Percentiles rank a stretch among this genome's conserved stretches.
phyloP scores from a whole-genome alignment of 768 basidiomycete genomes.

The Suillus occidentalis region DNA sequence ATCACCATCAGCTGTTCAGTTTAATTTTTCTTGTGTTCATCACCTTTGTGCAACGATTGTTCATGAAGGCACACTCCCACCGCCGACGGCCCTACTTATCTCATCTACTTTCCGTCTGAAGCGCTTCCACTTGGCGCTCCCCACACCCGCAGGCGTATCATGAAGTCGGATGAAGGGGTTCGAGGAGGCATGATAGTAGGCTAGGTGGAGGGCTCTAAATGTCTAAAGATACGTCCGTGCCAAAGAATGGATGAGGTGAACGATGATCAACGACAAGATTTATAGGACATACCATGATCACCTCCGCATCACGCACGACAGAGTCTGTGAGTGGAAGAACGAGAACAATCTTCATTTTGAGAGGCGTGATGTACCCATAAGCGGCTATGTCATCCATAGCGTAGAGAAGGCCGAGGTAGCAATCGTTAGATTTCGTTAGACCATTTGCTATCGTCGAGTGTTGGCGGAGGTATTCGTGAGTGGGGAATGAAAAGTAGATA shows the following conservation, averaged over 20 bases:
- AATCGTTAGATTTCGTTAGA: constrained; percentile 65
- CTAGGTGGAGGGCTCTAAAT: constrained; percentile 87
- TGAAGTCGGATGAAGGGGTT: constrained; percentile 85
- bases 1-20: background rate
- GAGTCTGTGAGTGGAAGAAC: constrained; percentile 79
- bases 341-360: constrained; percentile 85
- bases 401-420: constrained; percentile 84
- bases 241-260: background rate
- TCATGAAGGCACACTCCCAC: constrained; percentile 29
- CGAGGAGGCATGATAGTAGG: constrained; percentile 78
- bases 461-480: background rate
- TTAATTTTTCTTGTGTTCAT: constrained; percentile 8
- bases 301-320: constrained; percentile 77
- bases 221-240: constrained; percentile 45
- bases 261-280: background rate
- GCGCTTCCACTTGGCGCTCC: constrained; percentile 64
- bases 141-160: constrained; percentile 51
- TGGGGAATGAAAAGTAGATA: background rate
- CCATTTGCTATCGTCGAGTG: constrained; percentile 24
- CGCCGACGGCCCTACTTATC: constrained; percentile 61
- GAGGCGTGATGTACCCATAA: constrained; percentile 88
- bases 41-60: constrained; percentile 15
- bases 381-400: constrained; percentile 93
- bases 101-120: constrained; percentile 76
- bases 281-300: constrained; percentile 58